Conservation (phyloP, 2,329 filamentous ascomycete species). For the Hypoxylon sp. region DNA sequence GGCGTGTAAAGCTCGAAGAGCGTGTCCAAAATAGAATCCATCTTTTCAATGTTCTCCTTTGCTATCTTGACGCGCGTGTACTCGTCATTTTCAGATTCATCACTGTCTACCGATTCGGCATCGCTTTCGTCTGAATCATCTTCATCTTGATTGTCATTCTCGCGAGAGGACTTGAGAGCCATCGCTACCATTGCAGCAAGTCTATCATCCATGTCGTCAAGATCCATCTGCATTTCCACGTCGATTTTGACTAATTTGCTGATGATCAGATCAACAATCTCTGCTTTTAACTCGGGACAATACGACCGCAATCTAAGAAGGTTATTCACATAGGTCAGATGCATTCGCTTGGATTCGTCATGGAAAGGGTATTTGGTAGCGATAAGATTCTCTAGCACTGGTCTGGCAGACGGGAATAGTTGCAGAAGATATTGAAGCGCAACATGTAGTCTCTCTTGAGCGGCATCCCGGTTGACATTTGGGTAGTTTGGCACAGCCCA, state of each 20-base stretch:
- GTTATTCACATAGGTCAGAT: slow-evolving; percentile 91
- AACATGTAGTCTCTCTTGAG: slow-evolving; percentile 82
- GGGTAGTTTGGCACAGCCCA: slow-evolving; percentile 68
- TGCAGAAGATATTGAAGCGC: slow-evolving; percentile 82
- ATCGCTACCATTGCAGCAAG: slow-evolving; percentile 80
- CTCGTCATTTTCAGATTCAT: slow-evolving; percentile 76
- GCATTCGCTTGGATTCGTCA: slow-evolving; percentile 81
- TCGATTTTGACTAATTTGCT: slow-evolving; percentile 94
- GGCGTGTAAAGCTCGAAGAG: slow-evolving; percentile 88
- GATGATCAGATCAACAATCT: slow-evolving; percentile 86
- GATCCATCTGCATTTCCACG: slow-evolving; percentile 92
- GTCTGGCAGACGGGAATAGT: slow-evolving; percentile 84
- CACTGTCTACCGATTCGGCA: slow-evolving; percentile 78
- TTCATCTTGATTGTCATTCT: slow-evolving; percentile 67
- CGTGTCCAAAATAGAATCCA: slow-evolving; percentile 90
- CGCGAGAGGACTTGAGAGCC: slow-evolving; percentile 61
- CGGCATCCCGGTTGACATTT: slow-evolving; percentile 73
- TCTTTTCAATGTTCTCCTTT: slow-evolving; percentile 87
- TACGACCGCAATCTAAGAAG: slow-evolving; percentile 84
- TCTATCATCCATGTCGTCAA: slow-evolving; percentile 94
- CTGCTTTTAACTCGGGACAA: slow-evolving; percentile 81
- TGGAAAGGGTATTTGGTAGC: slow-evolving; percentile 80
- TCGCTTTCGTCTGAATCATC: slow-evolving; percentile 74
- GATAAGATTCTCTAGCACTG: slow-evolving; percentile 77
- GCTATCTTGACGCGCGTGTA: slow-evolving; percentile 78